Conservation (phyloP, 345 rosid species). For the Conringia planisiliqua region DNA sequence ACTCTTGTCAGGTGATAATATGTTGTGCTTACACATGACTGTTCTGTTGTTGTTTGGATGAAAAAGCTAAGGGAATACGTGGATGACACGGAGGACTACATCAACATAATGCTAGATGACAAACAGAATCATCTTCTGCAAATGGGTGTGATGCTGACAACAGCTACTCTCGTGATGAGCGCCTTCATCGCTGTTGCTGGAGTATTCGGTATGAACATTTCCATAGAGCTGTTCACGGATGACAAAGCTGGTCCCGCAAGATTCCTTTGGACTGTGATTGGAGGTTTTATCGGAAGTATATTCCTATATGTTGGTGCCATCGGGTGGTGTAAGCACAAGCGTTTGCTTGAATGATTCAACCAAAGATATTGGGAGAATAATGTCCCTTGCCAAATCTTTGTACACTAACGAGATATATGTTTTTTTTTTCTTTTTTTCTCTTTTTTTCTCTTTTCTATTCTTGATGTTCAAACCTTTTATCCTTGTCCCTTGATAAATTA, state of each 20-base stretch:
- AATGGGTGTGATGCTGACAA: conserved; percentile 93
- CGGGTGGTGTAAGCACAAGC: conserved; percentile 82
- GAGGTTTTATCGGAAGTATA: conserved; percentile 54
- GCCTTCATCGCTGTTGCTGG: conserved; percentile 70
- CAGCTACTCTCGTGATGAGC: conserved; percentile 77
- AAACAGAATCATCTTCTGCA: conserved; percentile 93
- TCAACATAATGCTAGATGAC: conserved; percentile 95
- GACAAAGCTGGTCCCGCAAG: conserved; percentile 27
- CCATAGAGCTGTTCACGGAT: conserved; percentile 46
- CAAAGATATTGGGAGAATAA: background rate
- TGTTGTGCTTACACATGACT: background rate
- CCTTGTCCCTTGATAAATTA: background rate
- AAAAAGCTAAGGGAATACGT: conserved; percentile 89
- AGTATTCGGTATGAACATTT: conserved; percentile 73
- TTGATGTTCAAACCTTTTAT: background rate
- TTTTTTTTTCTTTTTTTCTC: background rate
- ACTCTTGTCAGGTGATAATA: background rate
- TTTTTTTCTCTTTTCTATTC: background rate
- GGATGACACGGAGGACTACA: conserved; percentile 93
- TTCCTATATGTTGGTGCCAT: conserved; percentile 70
- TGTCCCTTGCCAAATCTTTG: background rate
- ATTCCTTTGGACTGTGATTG: conserved; percentile 74
- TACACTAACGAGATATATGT: background rate
- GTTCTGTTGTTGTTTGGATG: conserved; percentile 9
- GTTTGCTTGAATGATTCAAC: conserved; percentile 52